phyloP scores from a whole-genome alignment of 2,329 filamentous ascomycete species.

The Botrytis galanthina region DNA sequence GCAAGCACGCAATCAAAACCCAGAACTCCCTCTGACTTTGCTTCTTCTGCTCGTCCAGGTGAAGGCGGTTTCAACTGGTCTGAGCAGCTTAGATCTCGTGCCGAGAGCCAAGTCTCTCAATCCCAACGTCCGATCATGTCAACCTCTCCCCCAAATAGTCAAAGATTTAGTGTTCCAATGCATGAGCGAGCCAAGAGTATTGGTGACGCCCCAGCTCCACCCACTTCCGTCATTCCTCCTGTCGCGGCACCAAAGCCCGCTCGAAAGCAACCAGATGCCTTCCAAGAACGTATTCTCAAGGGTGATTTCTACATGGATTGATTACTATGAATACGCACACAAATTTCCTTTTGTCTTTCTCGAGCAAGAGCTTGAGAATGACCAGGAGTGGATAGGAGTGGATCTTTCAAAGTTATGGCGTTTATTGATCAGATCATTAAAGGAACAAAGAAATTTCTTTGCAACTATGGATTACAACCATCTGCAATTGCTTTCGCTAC shows the following conservation, averaged over 20 bases:
- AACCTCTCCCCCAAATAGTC: slow-evolving; percentile 47
- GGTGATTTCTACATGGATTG: slow-evolving; percentile 98
- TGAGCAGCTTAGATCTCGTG: slow-evolving; percentile 88
- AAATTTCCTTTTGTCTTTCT: slow-evolving; percentile 7
- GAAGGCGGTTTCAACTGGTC: slow-evolving; percentile 91
- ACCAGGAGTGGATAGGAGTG: not conserved
- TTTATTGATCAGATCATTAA: not conserved
- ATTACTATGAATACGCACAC: not conserved
- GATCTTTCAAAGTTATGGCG: not conserved
- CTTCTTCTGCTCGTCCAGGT: slow-evolving; percentile 68
- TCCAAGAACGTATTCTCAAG: slow-evolving; percentile 95
- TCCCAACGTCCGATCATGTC: slow-evolving; percentile 57
- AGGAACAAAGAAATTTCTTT: slow-evolving; percentile 13
- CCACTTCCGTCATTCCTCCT: slow-evolving; percentile 44
- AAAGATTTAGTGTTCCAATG: slow-evolving; percentile 35
- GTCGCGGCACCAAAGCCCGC: slow-evolving; percentile 43
- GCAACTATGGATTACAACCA: not conserved
- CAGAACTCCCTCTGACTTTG: slow-evolving; percentile 64
- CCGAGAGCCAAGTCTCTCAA: slow-evolving; percentile 69
- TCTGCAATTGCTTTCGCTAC: not conserved
- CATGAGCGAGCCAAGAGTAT: slow-evolving; percentile 72
- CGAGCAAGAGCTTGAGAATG: slow-evolving; percentile 3
- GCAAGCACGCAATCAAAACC: slow-evolving; percentile 57
- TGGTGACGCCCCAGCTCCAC: slow-evolving; percentile 59
- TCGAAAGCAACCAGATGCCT: slow-evolving; percentile 77